phyloP scores from a whole-genome alignment of 495 filamentous ascomycete genomes.

The Lepraria neglecta region DNA sequence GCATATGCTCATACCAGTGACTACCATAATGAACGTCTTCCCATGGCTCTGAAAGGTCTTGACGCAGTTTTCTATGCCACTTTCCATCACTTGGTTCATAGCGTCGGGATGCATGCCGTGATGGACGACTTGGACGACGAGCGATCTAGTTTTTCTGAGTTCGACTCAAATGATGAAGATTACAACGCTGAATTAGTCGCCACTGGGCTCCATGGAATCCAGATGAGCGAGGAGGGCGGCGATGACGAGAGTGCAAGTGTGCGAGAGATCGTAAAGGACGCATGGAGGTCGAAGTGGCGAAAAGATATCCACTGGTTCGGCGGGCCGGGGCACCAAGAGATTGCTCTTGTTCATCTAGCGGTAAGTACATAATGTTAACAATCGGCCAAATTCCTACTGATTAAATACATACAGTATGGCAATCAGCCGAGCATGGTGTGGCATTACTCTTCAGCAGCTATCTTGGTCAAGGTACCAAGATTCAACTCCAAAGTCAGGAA shows the following conservation, averaged over 20 bases:
- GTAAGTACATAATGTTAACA: too few relatives aligned
- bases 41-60: constrained; percentile 27
- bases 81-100: not conserved
- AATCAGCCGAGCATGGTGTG: not conserved
- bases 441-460: constrained; percentile 14
- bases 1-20: constrained; percentile 31
- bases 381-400: too few relatives aligned
- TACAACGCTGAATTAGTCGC: not conserved
- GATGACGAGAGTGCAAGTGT: not conserved
- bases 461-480: constrained; percentile 1
- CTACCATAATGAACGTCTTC: constrained; percentile 3
- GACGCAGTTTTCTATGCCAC: constrained; percentile 21
- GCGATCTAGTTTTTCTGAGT: not conserved
- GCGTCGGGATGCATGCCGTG: not conserved
- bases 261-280: not conserved
- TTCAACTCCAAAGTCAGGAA: too few relatives aligned
- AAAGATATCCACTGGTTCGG: constrained; percentile 7
- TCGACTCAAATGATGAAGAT: not conserved
- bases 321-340: not conserved
- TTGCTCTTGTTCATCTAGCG: constrained; percentile 3
- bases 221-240: not conserved
- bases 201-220: constrained; percentile 4
- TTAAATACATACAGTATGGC: not conserved
- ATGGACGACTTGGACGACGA: constrained; percentile 3
- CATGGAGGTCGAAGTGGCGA: constrained; percentile 2